Percentiles rank a stretch among this genome's conserved stretches.
Conservation (phyloP, 2,329 filamentous ascomycete genomes). For the Penicillium freii region DNA sequence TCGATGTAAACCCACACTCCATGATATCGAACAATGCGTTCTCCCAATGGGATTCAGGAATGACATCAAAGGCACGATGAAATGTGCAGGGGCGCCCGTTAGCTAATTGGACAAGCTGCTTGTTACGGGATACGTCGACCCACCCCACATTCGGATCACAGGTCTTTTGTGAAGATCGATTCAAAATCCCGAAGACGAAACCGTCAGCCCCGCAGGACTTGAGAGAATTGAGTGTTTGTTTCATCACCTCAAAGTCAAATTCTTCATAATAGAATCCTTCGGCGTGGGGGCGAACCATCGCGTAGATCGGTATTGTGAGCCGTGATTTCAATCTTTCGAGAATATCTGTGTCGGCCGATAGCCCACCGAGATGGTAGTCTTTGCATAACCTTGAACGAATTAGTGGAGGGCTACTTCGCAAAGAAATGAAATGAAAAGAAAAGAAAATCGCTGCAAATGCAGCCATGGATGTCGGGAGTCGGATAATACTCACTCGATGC, state of each 20-base stretch:
- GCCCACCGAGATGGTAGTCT: slow-evolving; percentile 20
- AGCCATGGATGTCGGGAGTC: too few species aligned
- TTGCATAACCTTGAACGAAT: slow-evolving; percentile 19
- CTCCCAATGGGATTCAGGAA: slow-evolving; percentile 26
- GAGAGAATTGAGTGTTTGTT: slow-evolving; percentile 37
- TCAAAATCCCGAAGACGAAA: slow-evolving; percentile 54
- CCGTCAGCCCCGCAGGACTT: slow-evolving; percentile 42
- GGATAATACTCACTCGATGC: slow-evolving; percentile 45
- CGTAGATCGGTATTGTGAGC: slow-evolving; percentile 45
- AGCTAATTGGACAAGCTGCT: slow-evolving; percentile 44
- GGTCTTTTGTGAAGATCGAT: slow-evolving; percentile 9
- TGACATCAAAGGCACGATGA: slow-evolving; percentile 54
- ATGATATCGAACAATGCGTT: slow-evolving; percentile 37
- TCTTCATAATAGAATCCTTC: slow-evolving; percentile 47
- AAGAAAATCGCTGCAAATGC: too few species aligned
- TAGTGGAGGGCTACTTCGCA: too few species aligned
- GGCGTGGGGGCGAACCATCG: slow-evolving; percentile 55
- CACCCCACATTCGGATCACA: not conserved
- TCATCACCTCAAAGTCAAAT: slow-evolving; percentile 47
- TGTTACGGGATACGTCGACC: slow-evolving; percentile 46
- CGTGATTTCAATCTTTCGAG: slow-evolving; percentile 23
- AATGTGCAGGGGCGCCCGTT: slow-evolving; percentile 52
- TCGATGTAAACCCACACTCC: slow-evolving; percentile 45
- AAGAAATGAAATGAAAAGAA: too few species aligned
- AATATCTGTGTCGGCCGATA: slow-evolving; percentile 22